Conservation (phyloP, 768 basidiomycete species). For the Kwoniella sp. region DNA sequence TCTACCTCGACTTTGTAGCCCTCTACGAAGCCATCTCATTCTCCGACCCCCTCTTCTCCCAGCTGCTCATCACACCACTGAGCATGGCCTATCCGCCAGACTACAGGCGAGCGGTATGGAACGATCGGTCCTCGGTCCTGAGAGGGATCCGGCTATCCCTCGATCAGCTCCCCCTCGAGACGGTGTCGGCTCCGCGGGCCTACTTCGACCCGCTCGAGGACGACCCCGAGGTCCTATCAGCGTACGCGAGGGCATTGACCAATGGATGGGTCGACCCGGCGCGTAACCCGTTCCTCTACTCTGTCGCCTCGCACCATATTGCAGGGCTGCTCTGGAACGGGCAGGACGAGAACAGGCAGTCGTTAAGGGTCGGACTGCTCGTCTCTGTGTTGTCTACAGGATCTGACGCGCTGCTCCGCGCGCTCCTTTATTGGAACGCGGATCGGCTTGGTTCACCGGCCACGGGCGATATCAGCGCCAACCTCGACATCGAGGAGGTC, state of each 20-base stretch:
- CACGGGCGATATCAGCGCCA: too few relatives aligned
- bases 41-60: constrained; percentile 68
- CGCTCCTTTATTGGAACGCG: constrained; percentile 1
- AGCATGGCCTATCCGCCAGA: constrained; percentile 73
- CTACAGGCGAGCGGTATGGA: constrained; percentile 79
- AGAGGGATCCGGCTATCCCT: constrained; percentile 51
- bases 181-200: background rate
- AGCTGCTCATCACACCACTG: constrained; percentile 69
- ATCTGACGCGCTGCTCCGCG: background rate
- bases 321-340: constrained; percentile 14
- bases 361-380: constrained; percentile 12
- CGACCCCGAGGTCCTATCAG: constrained; percentile 34
- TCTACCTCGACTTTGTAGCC: constrained; percentile 82
- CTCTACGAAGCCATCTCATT: constrained; percentile 92
- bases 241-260: constrained; percentile 28
- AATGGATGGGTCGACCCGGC: constrained; percentile 21
- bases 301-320: constrained; percentile 33
- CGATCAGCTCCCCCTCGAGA: constrained; percentile 34
- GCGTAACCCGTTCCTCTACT: constrained; percentile 28
- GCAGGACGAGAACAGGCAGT: constrained; percentile 2
- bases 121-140: constrained; percentile 59
- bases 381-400: constrained; percentile 2
- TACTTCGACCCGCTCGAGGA: constrained; percentile 37
- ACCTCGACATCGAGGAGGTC: too few relatives aligned
- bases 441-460: background rate